Evolutionary conservation across 495 filamentous ascomycete genomes (phyloP).

Genomic region (Lasiosphaeriaceae sp.): DNA sequence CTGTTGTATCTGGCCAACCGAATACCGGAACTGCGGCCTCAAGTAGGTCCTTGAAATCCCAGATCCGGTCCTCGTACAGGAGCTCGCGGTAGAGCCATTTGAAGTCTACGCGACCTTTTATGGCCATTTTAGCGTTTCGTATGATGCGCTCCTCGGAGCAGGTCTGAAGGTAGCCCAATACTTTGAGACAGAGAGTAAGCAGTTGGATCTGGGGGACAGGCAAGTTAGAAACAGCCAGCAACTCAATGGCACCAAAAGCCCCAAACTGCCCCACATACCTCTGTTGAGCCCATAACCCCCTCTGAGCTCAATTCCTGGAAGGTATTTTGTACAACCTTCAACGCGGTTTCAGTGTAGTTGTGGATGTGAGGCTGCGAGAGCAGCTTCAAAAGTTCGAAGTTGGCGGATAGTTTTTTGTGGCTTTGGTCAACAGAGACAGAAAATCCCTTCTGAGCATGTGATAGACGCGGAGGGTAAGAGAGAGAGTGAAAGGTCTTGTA

Average conservation of each 20-base stretch:
- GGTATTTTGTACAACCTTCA: not conserved
- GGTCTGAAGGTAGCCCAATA: not conserved
- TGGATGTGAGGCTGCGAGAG: not conserved
- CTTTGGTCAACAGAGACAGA: not conserved
- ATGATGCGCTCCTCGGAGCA: not conserved
- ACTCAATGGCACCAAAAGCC: too few relatives aligned
- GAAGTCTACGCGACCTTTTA: slow-evolving; percentile 4
- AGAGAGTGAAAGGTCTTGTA: slow-evolving; percentile 8
- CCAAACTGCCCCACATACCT: slow-evolving; percentile 4
- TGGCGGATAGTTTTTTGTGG: slow-evolving; percentile 7
- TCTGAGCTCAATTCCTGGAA: not conserved
- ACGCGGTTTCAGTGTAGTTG: not conserved
- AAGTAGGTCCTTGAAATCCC: slow-evolving; percentile 22
- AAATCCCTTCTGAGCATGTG: not conserved
- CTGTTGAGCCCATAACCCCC: slow-evolving; percentile 12
- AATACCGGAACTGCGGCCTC: slow-evolving; percentile 6
- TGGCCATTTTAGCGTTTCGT: not conserved
- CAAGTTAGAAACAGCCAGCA: not conserved
- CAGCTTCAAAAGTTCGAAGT: slow-evolving; percentile 8
- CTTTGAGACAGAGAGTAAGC: slow-evolving; percentile 5
- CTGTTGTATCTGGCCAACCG: slow-evolving; percentile 5
- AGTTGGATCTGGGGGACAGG: slow-evolving; percentile 11
- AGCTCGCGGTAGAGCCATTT: slow-evolving; percentile 12
- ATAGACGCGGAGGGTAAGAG: not conserved
- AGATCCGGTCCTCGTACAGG: slow-evolving; percentile 10